Evolutionary conservation across 139 green algal genomes (phyloP), one percentile per base, ranked within the genome.

Genomic region (Tetradesmus lagerheimii): DNA sequence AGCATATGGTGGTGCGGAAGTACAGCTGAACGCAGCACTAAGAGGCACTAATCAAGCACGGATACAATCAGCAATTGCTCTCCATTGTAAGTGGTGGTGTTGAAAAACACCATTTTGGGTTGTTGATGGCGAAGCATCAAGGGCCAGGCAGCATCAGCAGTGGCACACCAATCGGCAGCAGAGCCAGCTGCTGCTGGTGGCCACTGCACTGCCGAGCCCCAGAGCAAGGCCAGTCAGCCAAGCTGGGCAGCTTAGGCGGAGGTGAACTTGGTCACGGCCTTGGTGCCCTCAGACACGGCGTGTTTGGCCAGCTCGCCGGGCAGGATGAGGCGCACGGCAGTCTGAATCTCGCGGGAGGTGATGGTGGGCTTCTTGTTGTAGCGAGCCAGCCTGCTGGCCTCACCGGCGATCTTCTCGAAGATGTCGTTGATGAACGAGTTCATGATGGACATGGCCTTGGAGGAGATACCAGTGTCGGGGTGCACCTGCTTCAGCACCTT

Each of bases 391-490:
- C 93, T 76, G 93, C 93, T 88, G 39, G 96, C 94, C 94, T 98
- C 95, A 45, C 92, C 93, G 80, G 96, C 97, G 64, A 98, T 97
- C 95, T 98, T 98, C 92, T 99, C 97, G 90, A 99, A 99, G 88
- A 97, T 96, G 85, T 94, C 92, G 92, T 99, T 99, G 89, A 99
- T 97, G 95, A 99, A 99, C 34, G 95, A 98, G 96, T 99, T 99
- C 94, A 99, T 97, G 95, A 99, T 99, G 87, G 92, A 96, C 96
- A 99, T 99, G 75, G 97, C 97, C 96, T 99, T 99, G 94, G 93
- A 97, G 93, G 92, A 97, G 93, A 99, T 99, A 87, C 97, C 97
- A 79, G 97, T 99, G 94, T 99, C 97, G 67, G 97, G 97, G 95
- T 99, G 97, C 92, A 99, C 97, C 91, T 98, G 96, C 94, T 97